Evolutionary conservation across 2,329 filamentous ascomycete genomes (phyloP).

Genomic region (Teratosphaeriaceae sp.): DNA sequence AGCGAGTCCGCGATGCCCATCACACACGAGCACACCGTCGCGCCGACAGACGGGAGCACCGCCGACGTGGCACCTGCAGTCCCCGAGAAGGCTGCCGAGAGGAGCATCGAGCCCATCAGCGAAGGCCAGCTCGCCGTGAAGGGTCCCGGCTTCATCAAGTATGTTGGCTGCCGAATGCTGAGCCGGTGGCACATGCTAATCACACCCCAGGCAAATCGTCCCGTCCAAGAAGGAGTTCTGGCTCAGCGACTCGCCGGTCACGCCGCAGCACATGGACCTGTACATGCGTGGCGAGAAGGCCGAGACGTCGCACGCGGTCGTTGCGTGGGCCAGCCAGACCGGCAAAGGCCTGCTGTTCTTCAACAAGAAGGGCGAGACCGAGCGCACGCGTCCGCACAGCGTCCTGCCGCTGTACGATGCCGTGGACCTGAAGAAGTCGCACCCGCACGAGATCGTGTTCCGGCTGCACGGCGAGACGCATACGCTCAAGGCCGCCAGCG

Average conservation of each 20-base stretch:
- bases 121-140: slow-evolving; percentile 88
- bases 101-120: slow-evolving; percentile 60
- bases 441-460: slow-evolving; percentile 77
- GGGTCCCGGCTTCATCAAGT: slow-evolving; percentile 85
- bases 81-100: slow-evolving; percentile 32
- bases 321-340: slow-evolving; percentile 86
- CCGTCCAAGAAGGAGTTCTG: slow-evolving; percentile 88
- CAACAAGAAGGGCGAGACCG: slow-evolving; percentile 66
- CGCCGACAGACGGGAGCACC: slow-evolving; percentile 10
- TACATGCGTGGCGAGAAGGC: slow-evolving; percentile 90
- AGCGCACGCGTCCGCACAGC: slow-evolving; percentile 74
- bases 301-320: slow-evolving; percentile 67
- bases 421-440: slow-evolving; percentile 67
- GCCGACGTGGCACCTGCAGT: slow-evolving; percentile 30
- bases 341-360: slow-evolving; percentile 94
- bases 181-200: background rate
- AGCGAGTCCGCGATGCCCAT: background rate
- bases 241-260: slow-evolving; percentile 58
- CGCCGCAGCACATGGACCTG: slow-evolving; percentile 63
- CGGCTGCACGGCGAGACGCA: slow-evolving; percentile 84
- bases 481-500: slow-evolving; percentile 73
- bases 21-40: slow-evolving; percentile 22
- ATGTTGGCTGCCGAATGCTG: slow-evolving; percentile 34
- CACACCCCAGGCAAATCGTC: slow-evolving; percentile 64
- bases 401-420: slow-evolving; percentile 60